Evolutionary conservation across 306 rosid genomes (phyloP).

Genomic region (Pyrus communis): DNA sequence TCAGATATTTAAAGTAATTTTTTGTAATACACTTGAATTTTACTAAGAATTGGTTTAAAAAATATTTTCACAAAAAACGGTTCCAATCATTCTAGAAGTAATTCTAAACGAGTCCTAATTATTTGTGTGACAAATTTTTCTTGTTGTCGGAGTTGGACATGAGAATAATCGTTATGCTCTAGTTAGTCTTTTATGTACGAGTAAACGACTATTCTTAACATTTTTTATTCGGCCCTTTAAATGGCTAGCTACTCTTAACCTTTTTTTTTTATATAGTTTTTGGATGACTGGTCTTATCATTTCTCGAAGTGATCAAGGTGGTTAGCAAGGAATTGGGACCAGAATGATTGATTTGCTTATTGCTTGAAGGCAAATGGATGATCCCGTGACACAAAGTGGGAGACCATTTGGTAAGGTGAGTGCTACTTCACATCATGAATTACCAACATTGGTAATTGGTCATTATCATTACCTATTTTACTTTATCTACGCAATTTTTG

Average conservation of each 20-base stretch:
- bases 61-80: too few species aligned
- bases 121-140: not conserved
- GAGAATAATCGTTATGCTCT: not conserved
- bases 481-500: conserved; percentile 1
- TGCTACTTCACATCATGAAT: conserved; percentile 17
- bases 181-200: too few species aligned
- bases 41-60: too few species aligned
- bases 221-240: too few species aligned
- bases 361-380: conserved; percentile 7
- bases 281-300: too few species aligned
- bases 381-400: not conserved
- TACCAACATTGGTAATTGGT: not conserved
- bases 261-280: too few species aligned
- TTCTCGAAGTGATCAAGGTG: not conserved
- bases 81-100: too few species aligned
- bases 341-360: not conserved
- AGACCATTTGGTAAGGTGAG: conserved; percentile 10
- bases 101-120: not conserved
- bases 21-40: too few species aligned
- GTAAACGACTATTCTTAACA: too few species aligned
- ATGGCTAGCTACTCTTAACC: too few species aligned
- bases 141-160: not conserved
- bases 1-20: too few species aligned
- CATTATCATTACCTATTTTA: conserved; percentile 8
- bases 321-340: not conserved